These are phyloP conservation scores for Cadophora sp. DNA, from an alignment of 2,329 filamentous ascomycete species.

Conservation along the genomic window DNA sequence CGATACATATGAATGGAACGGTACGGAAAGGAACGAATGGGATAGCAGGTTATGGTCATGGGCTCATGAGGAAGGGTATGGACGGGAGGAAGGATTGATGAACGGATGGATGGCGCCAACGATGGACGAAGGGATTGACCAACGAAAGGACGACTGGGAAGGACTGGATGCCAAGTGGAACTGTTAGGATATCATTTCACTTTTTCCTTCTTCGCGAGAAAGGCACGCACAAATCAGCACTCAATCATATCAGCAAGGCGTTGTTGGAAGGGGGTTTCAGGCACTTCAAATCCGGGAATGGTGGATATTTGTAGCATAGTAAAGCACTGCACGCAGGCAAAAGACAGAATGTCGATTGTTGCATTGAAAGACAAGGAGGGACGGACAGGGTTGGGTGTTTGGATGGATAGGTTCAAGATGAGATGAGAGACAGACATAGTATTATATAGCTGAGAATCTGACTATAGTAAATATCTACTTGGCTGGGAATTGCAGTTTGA, in stretches of 20 bases:
- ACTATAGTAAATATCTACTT: constrained; percentile 10
- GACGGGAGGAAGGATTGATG: neutral
- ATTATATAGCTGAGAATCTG: constrained; percentile 16
- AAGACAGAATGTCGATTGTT: constrained; percentile 8
- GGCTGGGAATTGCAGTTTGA: neutral
- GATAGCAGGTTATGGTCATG: neutral
- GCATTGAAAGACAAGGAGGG: neutral
- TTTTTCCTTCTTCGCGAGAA: neutral
- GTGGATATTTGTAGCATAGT: constrained; percentile 19
- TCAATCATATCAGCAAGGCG: constrained; percentile 15
- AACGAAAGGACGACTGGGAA: neutral
- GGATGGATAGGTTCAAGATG: neutral
- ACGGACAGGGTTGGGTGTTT: neutral
- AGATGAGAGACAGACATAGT: neutral
- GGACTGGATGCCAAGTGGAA: neutral
- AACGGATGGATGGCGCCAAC: neutral
- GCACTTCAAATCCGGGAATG: neutral
- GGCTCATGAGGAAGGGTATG: neutral
- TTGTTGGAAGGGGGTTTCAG: constrained; percentile 16
- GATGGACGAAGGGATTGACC: neutral
- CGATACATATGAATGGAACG: constrained; percentile 11
- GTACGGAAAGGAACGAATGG: constrained; percentile 1
- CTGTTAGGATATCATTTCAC: constrained; percentile 8
- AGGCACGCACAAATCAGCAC: neutral
- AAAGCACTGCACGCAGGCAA: constrained; percentile 7